Evolutionary conservation across 2,329 filamentous ascomycete species (phyloP), one percentile per base, ranked within the genome.

Genomic region (Cytospora leucostoma): DNA sequence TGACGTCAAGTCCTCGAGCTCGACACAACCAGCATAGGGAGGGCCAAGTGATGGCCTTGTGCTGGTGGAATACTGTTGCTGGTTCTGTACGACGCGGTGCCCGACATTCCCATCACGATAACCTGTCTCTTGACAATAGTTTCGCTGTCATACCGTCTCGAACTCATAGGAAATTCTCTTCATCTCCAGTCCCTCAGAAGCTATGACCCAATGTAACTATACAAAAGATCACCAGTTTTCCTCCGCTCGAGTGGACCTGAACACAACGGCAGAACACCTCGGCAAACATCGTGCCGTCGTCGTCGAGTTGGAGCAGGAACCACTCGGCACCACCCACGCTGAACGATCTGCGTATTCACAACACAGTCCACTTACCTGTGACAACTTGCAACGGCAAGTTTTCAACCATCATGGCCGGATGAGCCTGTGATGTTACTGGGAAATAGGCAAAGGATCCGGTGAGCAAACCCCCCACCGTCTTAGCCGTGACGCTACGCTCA

Each of bases 221-320:
- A 38, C 55, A 53, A 44, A 19, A 27, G 54, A 47, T 56, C 54
- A 47, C n/a, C 54, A 33, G 44, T 15, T 34, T 19, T 33, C n/a
- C 27, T 47, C 32, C 55, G 38, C 38, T 44, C 11, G 17, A 40
- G 54, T 40, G 38, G 54, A 11, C 32, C 19, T 19, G 54, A 57
- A 3, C 40, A 47, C n/a, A 49, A 44, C 55, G 38, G 35, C 38
- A 57, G 17, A 33, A n/a, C 38, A n/a, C n/a, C 55, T 57, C 21
- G 55, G 55, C 38, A 57, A 15, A 19, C 40, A 35, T 19, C 15
- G 17, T 4, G 47, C 47, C 51, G 33, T 33, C 17, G 40, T 49
- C 38, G 17, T 47, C 44, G 19, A 21, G 44, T 21, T 47, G 44
- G 44, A 47, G 44, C 44, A 21, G 21, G 44, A 47, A 47, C 44